Conservation (phyloP, 2,329 filamentous ascomycete genomes). For the Colletotrichum orchidophilum region DNA sequence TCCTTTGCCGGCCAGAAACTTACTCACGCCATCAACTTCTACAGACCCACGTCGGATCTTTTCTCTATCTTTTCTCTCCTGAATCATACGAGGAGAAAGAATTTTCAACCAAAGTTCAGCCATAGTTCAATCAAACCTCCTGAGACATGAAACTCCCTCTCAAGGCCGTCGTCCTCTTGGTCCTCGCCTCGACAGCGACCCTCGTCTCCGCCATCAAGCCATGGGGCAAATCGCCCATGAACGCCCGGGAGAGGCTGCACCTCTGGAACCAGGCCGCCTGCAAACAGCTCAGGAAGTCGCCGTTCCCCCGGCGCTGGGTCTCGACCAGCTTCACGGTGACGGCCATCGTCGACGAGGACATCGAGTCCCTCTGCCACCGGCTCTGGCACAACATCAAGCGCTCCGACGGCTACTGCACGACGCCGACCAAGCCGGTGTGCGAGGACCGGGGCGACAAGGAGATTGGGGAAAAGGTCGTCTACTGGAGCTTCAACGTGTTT, state of each 20-base stretch:
- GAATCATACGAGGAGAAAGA: not conserved
- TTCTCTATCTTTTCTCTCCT: not conserved
- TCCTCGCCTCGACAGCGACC: not conserved
- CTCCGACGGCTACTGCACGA: not conserved
- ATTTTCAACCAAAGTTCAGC: not conserved
- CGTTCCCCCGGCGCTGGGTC: too few species aligned
- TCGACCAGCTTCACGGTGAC: not conserved
- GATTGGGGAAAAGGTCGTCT: not conserved
- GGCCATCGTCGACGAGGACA: not conserved
- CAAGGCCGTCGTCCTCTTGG: not conserved
- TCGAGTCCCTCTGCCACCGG: not conserved
- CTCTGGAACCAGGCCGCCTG: not conserved
- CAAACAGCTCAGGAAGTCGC: too few species aligned
- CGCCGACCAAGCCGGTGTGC: not conserved
- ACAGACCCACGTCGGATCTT: not conserved
- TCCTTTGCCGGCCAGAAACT: not conserved
- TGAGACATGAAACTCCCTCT: not conserved
- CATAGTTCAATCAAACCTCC: not conserved
- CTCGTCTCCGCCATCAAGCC: not conserved
- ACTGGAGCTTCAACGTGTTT: not conserved
- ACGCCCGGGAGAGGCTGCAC: not conserved
- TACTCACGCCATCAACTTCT: not conserved
- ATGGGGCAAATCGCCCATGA: not conserved
- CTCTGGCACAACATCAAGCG: not conserved
- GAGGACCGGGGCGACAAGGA: not conserved